phyloP scores from a whole-genome alignment of 2,329 filamentous ascomycete species.

The Fusarium sp. region DNA sequence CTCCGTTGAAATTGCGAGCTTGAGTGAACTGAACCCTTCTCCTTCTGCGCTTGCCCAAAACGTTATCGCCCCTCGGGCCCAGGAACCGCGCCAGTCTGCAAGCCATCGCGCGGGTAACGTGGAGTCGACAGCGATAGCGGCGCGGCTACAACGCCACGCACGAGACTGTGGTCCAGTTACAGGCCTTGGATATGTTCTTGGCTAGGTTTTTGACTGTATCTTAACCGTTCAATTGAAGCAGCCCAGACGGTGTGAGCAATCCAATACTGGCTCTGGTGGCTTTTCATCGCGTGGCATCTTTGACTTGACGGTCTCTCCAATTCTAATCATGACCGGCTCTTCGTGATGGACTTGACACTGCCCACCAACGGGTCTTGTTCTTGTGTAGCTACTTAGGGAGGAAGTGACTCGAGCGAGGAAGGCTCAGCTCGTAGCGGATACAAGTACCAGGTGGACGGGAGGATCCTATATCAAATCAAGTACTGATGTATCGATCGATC shows the following conservation, averaged over 20 bases:
- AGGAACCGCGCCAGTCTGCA: conserved; percentile 32
- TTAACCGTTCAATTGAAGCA: neutral
- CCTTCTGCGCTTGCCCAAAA: conserved; percentile 23
- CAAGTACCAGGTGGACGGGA: neutral
- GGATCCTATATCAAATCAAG: conserved; percentile 8
- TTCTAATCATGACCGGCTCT: neutral
- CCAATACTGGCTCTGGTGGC: neutral
- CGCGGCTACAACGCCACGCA: conserved; percentile 31
- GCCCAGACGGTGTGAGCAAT: conserved; percentile 16
- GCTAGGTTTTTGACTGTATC: neutral
- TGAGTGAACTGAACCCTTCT: neutral
- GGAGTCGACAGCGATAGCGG: conserved; percentile 40
- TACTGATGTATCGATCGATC: conserved; percentile 27
- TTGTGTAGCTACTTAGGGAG: conserved; percentile 18
- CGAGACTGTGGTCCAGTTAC: conserved; percentile 22
- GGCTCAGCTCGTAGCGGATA: conserved; percentile 3
- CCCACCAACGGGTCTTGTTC: conserved; percentile 11
- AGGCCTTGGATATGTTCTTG: conserved; percentile 20
- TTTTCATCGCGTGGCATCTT: neutral
- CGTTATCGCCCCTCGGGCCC: conserved; percentile 20
- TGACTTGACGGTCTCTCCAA: neutral
- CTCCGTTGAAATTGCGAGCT: conserved; percentile 13
- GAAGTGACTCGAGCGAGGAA: conserved; percentile 27
- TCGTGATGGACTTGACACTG: neutral
- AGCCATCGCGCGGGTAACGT: conserved; percentile 40